Conservation (phyloP, 352 stramenopile species). For the Plasmopara muralis region DNA sequence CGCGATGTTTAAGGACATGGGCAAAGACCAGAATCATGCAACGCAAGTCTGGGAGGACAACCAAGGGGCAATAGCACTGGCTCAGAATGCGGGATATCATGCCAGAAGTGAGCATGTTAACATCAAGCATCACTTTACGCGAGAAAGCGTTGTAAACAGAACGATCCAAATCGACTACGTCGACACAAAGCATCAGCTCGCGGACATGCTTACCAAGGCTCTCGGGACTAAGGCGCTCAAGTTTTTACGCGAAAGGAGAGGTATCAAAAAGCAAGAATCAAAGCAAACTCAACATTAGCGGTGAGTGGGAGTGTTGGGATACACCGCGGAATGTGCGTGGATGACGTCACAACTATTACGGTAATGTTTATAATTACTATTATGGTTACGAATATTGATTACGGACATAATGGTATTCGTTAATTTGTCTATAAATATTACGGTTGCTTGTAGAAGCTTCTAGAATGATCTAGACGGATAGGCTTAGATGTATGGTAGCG, state of each 20-base stretch:
- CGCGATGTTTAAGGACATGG: constrained; percentile 1
- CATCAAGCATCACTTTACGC: neutral
- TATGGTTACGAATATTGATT: neutral
- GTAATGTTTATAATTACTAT: neutral
- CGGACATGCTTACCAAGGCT: neutral
- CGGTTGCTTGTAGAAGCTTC: no score
- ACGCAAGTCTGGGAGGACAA: neutral
- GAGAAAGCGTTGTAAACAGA: neutral
- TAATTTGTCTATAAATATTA: neutral
- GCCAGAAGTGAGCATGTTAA: neutral
- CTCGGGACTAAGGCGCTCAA: neutral
- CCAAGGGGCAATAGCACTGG: neutral
- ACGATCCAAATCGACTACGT: neutral
- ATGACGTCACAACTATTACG: neutral
- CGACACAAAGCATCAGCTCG: neutral
- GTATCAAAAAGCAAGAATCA: neutral
- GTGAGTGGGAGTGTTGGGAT: neutral
- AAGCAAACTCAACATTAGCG: neutral
- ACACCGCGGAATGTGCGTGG: neutral
- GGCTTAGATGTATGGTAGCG: no score
- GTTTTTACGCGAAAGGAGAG: neutral
- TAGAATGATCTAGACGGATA: no score
- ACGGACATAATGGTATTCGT: neutral
- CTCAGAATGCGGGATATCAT: neutral
- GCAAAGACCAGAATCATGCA: constrained; percentile 1